Evolutionary conservation across 441 rosid species (phyloP).

Genomic region (Erodium moschatum): DNA sequence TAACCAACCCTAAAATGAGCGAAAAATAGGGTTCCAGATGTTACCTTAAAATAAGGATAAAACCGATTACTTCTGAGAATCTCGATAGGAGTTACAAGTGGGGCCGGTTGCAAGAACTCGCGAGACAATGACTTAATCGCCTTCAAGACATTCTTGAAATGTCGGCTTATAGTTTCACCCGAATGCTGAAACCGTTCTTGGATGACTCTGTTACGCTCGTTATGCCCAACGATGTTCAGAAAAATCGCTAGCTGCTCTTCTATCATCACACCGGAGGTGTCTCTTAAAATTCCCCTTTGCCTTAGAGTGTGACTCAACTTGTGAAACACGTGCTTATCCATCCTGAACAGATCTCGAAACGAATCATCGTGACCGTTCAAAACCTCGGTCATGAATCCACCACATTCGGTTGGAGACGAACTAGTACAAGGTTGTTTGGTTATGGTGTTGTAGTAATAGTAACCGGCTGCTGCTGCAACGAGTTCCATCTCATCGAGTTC

Average conservation of each 20-base stretch:
- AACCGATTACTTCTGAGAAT: conserved; percentile 45
- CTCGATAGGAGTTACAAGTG: conserved; percentile 34
- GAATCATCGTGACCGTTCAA: conserved; percentile 45
- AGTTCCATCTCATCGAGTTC: conserved; percentile 79
- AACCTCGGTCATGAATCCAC: conserved; percentile 48
- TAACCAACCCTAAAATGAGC: no score
- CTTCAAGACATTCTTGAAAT: conserved; percentile 71
- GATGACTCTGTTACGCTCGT: conserved; percentile 67
- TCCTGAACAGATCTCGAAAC: conserved; percentile 60
- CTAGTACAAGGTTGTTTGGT: conserved; percentile 33
- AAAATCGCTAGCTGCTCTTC: conserved; percentile 79
- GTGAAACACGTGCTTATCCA: conserved; percentile 71
- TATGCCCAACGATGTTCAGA: conserved; percentile 66
- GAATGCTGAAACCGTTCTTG: conserved; percentile 74
- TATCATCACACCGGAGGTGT: conserved; percentile 63
- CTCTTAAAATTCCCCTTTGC: conserved; percentile 49
- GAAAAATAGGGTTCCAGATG: conserved; percentile 13
- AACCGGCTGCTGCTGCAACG: conserved; percentile 75
- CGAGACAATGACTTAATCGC: conserved; percentile 77
- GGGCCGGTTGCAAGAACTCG: conserved; percentile 45
- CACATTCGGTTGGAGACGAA: conserved; percentile 28
- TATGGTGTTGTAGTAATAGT: conserved; percentile 44
- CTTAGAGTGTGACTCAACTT: conserved; percentile 48
- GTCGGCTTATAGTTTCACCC: conserved; percentile 78
- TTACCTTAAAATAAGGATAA: conserved; percentile 68